These are phyloP conservation scores for Wallacemonas sp. DNA, from an alignment of 208 protist species.

Conservation along the genomic window DNA sequence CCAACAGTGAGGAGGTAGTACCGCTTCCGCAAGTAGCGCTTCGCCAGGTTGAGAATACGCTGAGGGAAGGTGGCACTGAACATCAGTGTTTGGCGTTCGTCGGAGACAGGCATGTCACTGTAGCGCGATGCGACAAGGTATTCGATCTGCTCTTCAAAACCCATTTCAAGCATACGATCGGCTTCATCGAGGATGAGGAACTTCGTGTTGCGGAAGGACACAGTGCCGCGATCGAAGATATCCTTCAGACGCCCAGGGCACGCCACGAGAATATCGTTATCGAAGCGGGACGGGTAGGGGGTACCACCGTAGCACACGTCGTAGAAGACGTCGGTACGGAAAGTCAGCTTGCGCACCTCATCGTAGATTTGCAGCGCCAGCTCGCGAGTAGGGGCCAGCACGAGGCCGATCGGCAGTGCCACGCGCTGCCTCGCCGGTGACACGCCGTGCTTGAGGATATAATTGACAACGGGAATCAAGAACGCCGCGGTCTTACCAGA, in stretches of 20 bases:
- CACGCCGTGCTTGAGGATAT: slow-evolving; percentile 92
- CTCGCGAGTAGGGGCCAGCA: slow-evolving; percentile 97
- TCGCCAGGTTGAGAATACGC: slow-evolving; percentile 97
- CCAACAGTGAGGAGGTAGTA: slow-evolving; percentile 97
- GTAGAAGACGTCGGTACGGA: slow-evolving; percentile 90
- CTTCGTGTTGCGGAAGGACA: slow-evolving; percentile 88
- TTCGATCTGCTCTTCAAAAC: slow-evolving; percentile 99
- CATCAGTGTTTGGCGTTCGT: slow-evolving; percentile 98
- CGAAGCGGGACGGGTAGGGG: slow-evolving; percentile 92
- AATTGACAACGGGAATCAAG: slow-evolving; percentile 95
- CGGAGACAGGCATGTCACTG: slow-evolving; percentile 90
- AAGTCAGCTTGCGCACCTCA: slow-evolving; percentile 95
- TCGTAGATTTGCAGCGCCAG: slow-evolving; percentile 96
- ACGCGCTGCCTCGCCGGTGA: slow-evolving; percentile 57
- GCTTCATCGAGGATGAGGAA: slow-evolving; percentile 98
- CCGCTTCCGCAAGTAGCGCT: slow-evolving; percentile 95
- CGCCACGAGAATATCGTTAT: slow-evolving; percentile 93
- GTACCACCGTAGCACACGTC: slow-evolving; percentile 98
- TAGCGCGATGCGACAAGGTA: slow-evolving; percentile 94
- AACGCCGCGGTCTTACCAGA: slow-evolving; percentile 99
- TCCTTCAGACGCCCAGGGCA: slow-evolving; percentile 91
- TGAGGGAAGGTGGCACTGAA: slow-evolving; percentile 99
- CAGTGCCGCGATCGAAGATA: slow-evolving; percentile 73
- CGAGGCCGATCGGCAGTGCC: slow-evolving; percentile 76
- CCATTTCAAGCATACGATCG: slow-evolving; percentile 99